A percentile compares a stretch with the other conserved stretches of the same genome.
Evolutionary conservation across 169 alveolate genomes (phyloP).

Genomic region (Theileria annulata): DNA sequence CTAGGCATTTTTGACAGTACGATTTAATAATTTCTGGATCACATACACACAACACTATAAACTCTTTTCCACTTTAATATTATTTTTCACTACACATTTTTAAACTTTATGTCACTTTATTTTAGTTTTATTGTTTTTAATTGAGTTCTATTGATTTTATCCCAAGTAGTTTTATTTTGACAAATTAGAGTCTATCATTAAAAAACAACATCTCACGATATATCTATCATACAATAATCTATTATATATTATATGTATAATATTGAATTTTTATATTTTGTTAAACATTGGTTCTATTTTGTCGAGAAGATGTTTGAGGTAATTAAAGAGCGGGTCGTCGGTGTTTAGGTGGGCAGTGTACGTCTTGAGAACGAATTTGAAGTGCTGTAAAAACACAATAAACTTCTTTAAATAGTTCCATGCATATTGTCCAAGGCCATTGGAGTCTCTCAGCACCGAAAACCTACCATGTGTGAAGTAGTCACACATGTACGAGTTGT

Average conservation of each 20-base stretch:
- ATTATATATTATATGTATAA: background rate
- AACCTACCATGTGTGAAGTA: conserved; percentile 75
- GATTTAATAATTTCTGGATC: background rate
- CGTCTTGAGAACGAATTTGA: conserved; percentile 29
- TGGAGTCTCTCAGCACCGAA: conserved; percentile 64
- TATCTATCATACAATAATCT: background rate
- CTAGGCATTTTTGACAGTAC: conserved; percentile 35
- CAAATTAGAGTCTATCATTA: no score
- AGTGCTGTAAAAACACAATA: conserved; percentile 49
- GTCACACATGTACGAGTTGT: conserved; percentile 75
- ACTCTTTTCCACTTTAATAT: background rate
- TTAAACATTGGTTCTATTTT: conserved; percentile 44
- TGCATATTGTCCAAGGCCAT: conserved; percentile 78
- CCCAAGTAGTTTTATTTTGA: no score
- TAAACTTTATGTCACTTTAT: background rate
- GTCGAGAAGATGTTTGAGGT: conserved; percentile 36
- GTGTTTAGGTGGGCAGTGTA: conserved; percentile 55
- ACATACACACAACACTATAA: conserved; percentile 14
- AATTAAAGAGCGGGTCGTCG: conserved; percentile 35
- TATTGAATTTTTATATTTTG: conserved; percentile 22
- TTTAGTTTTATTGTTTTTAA: background rate
- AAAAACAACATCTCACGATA: no score
- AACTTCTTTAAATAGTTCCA: conserved; percentile 73
- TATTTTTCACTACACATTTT: background rate
- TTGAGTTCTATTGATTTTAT: background rate